A percentile compares a stretch with the other conserved stretches of the same genome.
Conservation (phyloP, 1,284 basidiomycete genomes). For the Ganoderma lingzhi region DNA sequence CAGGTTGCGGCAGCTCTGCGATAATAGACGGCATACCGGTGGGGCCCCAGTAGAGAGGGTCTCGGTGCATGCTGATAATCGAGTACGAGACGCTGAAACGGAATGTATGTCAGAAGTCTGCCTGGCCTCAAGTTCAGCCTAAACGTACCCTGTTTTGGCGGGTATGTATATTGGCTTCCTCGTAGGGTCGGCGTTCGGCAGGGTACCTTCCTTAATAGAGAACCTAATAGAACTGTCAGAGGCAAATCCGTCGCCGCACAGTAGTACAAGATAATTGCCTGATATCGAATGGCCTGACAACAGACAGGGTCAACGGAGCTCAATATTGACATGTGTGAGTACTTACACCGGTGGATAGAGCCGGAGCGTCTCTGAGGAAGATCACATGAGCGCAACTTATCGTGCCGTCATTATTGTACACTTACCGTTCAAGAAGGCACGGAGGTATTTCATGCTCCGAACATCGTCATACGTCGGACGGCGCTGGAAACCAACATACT, state of each 20-base stretch:
- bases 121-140: neutral
- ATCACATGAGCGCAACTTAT: neutral
- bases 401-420: neutral
- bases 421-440: slow-evolving; percentile 45
- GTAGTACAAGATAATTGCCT: slow-evolving; percentile 31
- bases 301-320: neutral
- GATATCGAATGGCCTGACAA: slow-evolving; percentile 37
- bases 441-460: slow-evolving; percentile 40
- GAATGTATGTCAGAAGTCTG: neutral
- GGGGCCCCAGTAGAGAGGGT: slow-evolving; percentile 70
- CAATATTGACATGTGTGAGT: neutral
- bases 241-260: slow-evolving; percentile 37
- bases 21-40: slow-evolving; percentile 51
- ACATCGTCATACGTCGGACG: slow-evolving; percentile 41
- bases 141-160: slow-evolving; percentile 31
- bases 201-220: slow-evolving; percentile 35
- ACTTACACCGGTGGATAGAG: slow-evolving; percentile 43
- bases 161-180: slow-evolving; percentile 40
- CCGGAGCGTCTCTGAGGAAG: slow-evolving; percentile 38
- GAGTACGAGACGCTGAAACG: slow-evolving; percentile 55
- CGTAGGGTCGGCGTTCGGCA: slow-evolving; percentile 34
- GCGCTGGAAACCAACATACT: slow-evolving; percentile 32
- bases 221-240: slow-evolving; percentile 19
- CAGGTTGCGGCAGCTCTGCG: neutral
- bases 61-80: slow-evolving; percentile 68